Evolutionary conservation across 352 stramenopile genomes (phyloP), one percentile per base, ranked within the genome.

Genomic region (Peronospora farinosa): DNA sequence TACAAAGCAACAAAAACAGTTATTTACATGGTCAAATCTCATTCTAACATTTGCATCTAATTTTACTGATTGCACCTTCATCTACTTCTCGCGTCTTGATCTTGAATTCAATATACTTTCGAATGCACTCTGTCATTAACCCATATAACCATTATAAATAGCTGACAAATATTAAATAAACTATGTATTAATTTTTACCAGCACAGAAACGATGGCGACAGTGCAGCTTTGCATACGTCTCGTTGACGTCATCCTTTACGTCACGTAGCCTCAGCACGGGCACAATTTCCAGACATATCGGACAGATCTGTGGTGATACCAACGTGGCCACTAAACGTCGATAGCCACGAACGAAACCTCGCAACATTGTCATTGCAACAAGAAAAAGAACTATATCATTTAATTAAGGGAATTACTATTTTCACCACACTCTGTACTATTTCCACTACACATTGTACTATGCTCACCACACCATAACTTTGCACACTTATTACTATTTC

Each of bases 121-220:
- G 36, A 39, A 88, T 53, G 25, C 77, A 88, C 0, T 60, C 72
- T 79, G 10, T 25, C 10, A 33, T 16, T 15, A 10, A 31, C n/a
- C 47, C n/a, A 41, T 11, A 4, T 16, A 46, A 12, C 7, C 32
- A 39, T 40, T 38, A 32, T 6, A 32, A 12, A 16, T 25, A 33
- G n/a, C 3, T 12, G 40, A 46, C n/a, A 2, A 43, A 40, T 15
- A 39, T 25, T 3, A 25, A 5, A 32, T 28, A 47, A 21, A 10
- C 13, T 12, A 36, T 1, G 1, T 16, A 44, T n/a, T 19, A 9
- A 7, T 9, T 46, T 37, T 32, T 61, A 80, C 60, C 59, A 31
- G 62, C 55, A 47, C 75, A 86, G 45, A 83, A 86, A 45, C 70
- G 76, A 56, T 86, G 75, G 13, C 66, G 60, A 43, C 75, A 86